Evolutionary conservation across 179 eudicot species (phyloP).

Genomic region (Heliamphora pulchella): DNA sequence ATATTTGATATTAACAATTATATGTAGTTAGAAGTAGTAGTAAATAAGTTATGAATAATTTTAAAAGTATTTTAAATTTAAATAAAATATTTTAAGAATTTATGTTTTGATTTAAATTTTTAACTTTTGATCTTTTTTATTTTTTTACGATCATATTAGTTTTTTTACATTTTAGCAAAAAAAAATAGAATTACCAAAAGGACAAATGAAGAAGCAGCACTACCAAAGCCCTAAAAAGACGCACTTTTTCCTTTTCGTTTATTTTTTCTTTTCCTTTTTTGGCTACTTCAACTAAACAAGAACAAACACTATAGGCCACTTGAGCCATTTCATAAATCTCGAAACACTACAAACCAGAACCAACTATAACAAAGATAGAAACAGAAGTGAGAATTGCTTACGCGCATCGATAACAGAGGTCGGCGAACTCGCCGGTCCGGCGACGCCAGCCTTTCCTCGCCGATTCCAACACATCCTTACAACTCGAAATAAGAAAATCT

Average conservation of each 20-base stretch:
- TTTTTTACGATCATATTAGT: too few relatives aligned
- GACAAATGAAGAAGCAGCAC: too few relatives aligned
- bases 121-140: too few relatives aligned
- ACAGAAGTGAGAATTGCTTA: slow-evolving; percentile 20
- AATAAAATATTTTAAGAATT: too few relatives aligned
- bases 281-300: neutral
- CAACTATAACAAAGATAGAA: neutral
- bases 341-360: neutral
- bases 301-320: too few relatives aligned
- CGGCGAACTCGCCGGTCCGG: slow-evolving; percentile 45
- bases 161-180: too few relatives aligned
- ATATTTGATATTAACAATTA: too few relatives aligned
- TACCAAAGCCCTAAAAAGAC: neutral
- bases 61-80: too few relatives aligned
- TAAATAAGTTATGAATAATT: too few relatives aligned
- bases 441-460: slow-evolving; percentile 61
- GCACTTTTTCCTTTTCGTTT: neutral
- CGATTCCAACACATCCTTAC: slow-evolving; percentile 29
- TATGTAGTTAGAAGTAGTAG: too few relatives aligned
- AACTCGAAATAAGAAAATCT: slow-evolving; percentile 41
- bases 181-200: too few relatives aligned
- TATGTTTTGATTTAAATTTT: too few relatives aligned
- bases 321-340: neutral
- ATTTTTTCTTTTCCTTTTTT: neutral
- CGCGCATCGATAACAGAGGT: slow-evolving; percentile 70